A percentile compares a stretch with the other conserved stretches of the same genome.
These are phyloP conservation scores for Cyamopsis tetragonoloba DNA, from an alignment of 306 rosid genomes.

Conservation along the genomic window DNA sequence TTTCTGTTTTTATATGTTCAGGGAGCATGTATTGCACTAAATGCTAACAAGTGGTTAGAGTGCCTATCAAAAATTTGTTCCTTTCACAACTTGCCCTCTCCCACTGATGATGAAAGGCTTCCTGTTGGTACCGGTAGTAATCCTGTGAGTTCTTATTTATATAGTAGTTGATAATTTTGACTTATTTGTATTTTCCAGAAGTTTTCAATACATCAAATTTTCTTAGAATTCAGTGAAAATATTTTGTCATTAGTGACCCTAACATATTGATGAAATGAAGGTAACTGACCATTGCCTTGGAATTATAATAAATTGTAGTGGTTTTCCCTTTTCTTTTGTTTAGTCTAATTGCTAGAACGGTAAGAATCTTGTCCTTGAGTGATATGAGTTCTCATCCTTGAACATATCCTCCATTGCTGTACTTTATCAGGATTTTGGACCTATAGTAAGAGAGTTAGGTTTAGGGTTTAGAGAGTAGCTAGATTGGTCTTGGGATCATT, in stretches of 20 bases:
- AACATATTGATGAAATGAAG: constrained; percentile 15
- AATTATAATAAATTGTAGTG: constrained; percentile 8
- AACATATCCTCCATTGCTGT: neutral
- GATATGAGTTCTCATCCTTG: neutral
- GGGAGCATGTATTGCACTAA: constrained; percentile 92
- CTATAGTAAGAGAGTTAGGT: no score
- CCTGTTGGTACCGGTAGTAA: constrained; percentile 98
- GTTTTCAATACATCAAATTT: neutral
- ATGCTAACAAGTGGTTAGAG: constrained; percentile 71
- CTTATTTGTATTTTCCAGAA: constrained; percentile 9
- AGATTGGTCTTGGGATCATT: neutral
- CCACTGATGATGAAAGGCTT: constrained; percentile 81
- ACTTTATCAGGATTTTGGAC: constrained; percentile 10
- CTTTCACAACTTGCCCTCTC: constrained; percentile 64
- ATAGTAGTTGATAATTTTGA: constrained; percentile 13
- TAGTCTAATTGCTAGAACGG: neutral
- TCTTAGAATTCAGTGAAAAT: constrained; percentile 8
- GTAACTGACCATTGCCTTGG: constrained; percentile 15
- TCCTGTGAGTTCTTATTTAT: constrained; percentile 71
- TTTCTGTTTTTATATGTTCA: constrained; percentile 28
- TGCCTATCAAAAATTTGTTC: constrained; percentile 66
- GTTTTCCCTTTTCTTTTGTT: constrained; percentile 16
- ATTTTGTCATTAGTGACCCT: neutral
- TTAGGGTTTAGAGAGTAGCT: neutral
- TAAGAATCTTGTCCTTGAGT: no score